Percentiles rank a stretch among this genome's conserved stretches.
These are phyloP conservation scores for Tinospora cordifolia DNA, from an alignment of 164 flowering plant genomes.

Conservation along the genomic window DNA sequence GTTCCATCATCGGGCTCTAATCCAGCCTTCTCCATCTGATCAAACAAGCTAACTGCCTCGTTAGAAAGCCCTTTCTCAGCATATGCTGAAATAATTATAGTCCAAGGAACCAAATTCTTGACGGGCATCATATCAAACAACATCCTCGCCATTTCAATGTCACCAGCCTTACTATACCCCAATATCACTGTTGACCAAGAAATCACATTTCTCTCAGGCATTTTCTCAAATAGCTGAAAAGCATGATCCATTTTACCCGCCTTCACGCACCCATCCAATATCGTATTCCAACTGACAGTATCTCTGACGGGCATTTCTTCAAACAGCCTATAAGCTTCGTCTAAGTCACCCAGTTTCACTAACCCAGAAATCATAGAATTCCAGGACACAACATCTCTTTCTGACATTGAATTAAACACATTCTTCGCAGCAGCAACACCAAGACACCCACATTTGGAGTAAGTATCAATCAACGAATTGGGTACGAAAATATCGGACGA, in stretches of 20 bases:
- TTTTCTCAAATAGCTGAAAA: constrained; percentile 53
- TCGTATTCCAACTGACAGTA: constrained; percentile 69
- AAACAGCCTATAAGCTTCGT: constrained; percentile 48
- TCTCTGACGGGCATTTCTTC: constrained; percentile 82
- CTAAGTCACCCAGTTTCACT: constrained; percentile 39
- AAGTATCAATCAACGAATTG: constrained; percentile 61
- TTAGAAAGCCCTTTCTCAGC: constrained; percentile 60
- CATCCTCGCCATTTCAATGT: constrained; percentile 66
- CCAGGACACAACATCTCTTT: constrained; percentile 63
- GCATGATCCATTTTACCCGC: constrained; percentile 55
- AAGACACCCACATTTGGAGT: constrained; percentile 45
- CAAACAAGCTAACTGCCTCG: constrained; percentile 49
- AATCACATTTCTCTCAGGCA: too few species aligned
- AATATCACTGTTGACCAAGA: constrained; percentile 78
- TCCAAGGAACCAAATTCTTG: constrained; percentile 70
- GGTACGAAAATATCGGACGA: constrained; percentile 57
- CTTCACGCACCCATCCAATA: constrained; percentile 68
- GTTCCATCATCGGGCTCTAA: constrained; percentile 48
- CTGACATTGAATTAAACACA: constrained; percentile 48
- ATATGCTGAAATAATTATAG: constrained; percentile 65
- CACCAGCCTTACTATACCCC: constrained; percentile 59
- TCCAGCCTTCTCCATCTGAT: constrained; percentile 42
- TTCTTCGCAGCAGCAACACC: constrained; percentile 44
- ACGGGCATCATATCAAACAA: constrained; percentile 72
- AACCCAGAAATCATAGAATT: constrained; percentile 63